Evolutionary conservation across 1,284 basidiomycete genomes (phyloP).

Genomic region (Phylloporus gajari): DNA sequence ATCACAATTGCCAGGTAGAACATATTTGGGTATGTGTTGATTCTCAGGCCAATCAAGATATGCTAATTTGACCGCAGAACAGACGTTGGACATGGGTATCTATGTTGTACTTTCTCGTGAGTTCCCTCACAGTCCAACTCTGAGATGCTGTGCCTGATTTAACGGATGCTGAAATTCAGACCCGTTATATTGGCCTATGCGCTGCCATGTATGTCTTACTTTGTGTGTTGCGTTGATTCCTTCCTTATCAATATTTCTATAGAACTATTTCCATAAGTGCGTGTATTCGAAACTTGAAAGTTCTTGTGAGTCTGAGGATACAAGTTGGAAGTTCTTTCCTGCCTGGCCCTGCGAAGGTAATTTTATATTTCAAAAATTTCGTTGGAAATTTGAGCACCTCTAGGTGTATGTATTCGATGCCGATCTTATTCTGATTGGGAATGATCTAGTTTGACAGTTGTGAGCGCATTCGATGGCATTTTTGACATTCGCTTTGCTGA

Average conservation of each 20-base stretch:
- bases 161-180: neutral
- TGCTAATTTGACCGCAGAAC: neutral
- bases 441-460: neutral
- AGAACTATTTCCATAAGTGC: neutral
- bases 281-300: too few species aligned
- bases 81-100: neutral
- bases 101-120: neutral
- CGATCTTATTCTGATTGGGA: neutral
- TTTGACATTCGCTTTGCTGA: neutral
- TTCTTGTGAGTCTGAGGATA: too few species aligned
- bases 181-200: neutral
- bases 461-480: neutral
- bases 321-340: conserved; percentile 2
- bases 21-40: neutral
- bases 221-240: neutral
- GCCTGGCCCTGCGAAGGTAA: neutral
- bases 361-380: neutral
- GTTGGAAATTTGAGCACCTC: neutral
- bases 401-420: neutral
- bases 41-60: too few species aligned
- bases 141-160: neutral
- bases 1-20: neutral
- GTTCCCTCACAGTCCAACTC: too few species aligned
- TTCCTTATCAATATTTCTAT: neutral
- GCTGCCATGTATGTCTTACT: neutral